A percentile compares a stretch with the other conserved stretches of the same genome.
These are phyloP conservation scores for Albugo candida DNA, from an alignment of 352 stramenopile genomes.

Conservation along the genomic window DNA sequence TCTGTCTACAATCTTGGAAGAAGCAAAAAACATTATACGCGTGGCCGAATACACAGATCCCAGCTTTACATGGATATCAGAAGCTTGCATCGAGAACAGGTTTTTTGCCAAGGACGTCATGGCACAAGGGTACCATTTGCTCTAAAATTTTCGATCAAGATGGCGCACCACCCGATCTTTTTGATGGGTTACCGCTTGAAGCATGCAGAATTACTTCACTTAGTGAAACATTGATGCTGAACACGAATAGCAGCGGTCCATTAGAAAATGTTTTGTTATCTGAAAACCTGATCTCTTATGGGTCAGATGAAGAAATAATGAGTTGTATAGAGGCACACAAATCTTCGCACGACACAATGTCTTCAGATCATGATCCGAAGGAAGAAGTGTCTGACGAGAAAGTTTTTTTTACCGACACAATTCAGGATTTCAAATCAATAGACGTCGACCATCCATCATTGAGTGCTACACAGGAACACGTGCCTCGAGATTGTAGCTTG, in stretches of 20 bases:
- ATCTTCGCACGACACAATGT: too few relatives aligned
- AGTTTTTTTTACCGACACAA: too few relatives aligned
- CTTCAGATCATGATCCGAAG: too few relatives aligned
- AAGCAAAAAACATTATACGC: slow-evolving; percentile 23
- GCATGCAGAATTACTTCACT: slow-evolving; percentile 12
- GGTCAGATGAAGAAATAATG: too few relatives aligned
- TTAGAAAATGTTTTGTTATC: too few relatives aligned
- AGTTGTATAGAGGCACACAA: too few relatives aligned
- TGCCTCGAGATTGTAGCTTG: too few relatives aligned
- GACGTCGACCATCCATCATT: too few relatives aligned
- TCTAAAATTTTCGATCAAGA: neutral
- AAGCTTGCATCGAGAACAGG: slow-evolving; percentile 20
- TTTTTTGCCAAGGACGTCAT: slow-evolving; percentile 21
- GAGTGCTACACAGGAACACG: too few relatives aligned
- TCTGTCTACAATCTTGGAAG: slow-evolving; percentile 31
- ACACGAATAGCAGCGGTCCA: neutral
- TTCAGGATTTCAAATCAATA: too few relatives aligned
- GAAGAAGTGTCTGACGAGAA: too few relatives aligned
- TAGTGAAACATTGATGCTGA: slow-evolving; percentile 2
- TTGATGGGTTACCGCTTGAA: slow-evolving; percentile 15
- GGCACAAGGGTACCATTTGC: neutral
- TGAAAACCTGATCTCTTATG: too few relatives aligned
- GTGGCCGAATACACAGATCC: slow-evolving; percentile 18
- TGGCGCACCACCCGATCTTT: slow-evolving; percentile 8
- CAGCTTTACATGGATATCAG: slow-evolving; percentile 25